Evolutionary conservation across 2,329 filamentous ascomycete species (phyloP).

Genomic region (Aspergillus cejpii): DNA sequence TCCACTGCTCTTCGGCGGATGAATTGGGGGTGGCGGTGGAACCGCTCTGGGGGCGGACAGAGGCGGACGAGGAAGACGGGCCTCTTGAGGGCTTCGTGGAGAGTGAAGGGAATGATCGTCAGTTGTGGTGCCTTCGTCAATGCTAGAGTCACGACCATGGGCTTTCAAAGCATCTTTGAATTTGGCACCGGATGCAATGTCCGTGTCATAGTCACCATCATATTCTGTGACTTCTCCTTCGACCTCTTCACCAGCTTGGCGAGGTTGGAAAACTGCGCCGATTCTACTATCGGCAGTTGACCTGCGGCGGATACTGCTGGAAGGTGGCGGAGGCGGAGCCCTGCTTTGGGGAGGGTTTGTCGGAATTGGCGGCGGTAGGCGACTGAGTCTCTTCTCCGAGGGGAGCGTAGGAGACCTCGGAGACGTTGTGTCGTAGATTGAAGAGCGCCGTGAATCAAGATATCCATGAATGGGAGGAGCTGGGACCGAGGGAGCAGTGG

Average conservation of each 20-base stretch:
- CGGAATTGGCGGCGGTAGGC: conserved; percentile 39
- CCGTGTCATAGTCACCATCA: conserved; percentile 95
- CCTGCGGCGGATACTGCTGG: conserved; percentile 48
- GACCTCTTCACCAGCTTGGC: conserved; percentile 52
- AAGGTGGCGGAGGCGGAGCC: conserved; percentile 60
- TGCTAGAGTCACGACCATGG: conserved; percentile 68
- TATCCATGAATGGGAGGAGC: conserved; percentile 41
- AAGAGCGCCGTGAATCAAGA: conserved; percentile 35
- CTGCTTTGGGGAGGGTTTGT: conserved; percentile 46
- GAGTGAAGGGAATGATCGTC: conserved; percentile 50
- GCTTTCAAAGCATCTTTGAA: conserved; percentile 89
- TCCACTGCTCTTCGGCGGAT: conserved; percentile 48
- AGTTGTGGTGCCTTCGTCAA: conserved; percentile 59
- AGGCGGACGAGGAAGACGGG: conserved; percentile 42
- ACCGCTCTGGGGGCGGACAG: conserved; percentile 55
- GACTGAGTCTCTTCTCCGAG: conserved; percentile 40
- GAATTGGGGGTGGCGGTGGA: conserved; percentile 60
- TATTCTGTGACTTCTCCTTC: conserved; percentile 86
- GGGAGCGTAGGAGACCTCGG: conserved; percentile 26
- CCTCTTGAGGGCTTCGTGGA: conserved; percentile 37
- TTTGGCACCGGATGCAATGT: conserved; percentile 87
- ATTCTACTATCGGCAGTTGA: conserved; percentile 52
- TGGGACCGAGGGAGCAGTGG: conserved; percentile 44
- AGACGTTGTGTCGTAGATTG: conserved; percentile 42
- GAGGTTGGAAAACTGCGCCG: conserved; percentile 39